Base-by-base conservation (phyloP, 192 early-diverging fungal species). In the Umbelopsis vinacea region DNA sequence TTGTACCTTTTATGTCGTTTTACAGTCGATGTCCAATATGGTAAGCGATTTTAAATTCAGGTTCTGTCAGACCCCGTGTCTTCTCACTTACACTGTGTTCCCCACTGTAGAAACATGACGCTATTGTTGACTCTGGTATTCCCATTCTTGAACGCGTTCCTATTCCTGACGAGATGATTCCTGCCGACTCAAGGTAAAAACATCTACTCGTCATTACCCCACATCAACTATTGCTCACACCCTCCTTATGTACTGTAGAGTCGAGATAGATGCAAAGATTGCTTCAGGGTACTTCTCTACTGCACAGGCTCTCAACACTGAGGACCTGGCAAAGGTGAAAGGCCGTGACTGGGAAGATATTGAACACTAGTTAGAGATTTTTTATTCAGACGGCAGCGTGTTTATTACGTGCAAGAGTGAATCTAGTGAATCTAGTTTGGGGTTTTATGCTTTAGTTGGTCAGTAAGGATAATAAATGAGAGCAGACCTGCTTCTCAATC, bases 221-320 rank as follows among this genome's bases (percentile, higher is more conserved):
- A 23, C 3, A 43, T 35, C 22, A 8, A 2, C n/a, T 0, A 9
- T 43, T 43, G 11, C 11, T 43, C 40, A 43, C 40, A 43, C 40
- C 6, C 48, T 17, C 48, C 15, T n/a, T 50, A 21, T 8, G 50
- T 1, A 11, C 6, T 50, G 17, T 52, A 74, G 78, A 66, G 96
- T 98, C 23, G 96, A 98, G 81, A 98, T 98, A 76, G 94, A 98
- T 68, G 96, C 96, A 48, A 98, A 98, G 85, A 92, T 98, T 66
- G 96, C 95, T 9, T 89, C 93, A n/a, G 96, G 96, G 0, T 98
- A 97, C 81, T 97, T 97, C 76, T 92, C 92, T 12, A 90, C 82
- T 19, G 88, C 87, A 45, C 80, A 79, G 10, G 84, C 87, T 24
- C 87, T 86, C 0, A 82, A 84, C 6, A 82, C 83, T 2, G 84